Evolutionary conservation across 2,329 filamentous ascomycete species (phyloP).

Genomic region (Cladosporium sp.): DNA sequence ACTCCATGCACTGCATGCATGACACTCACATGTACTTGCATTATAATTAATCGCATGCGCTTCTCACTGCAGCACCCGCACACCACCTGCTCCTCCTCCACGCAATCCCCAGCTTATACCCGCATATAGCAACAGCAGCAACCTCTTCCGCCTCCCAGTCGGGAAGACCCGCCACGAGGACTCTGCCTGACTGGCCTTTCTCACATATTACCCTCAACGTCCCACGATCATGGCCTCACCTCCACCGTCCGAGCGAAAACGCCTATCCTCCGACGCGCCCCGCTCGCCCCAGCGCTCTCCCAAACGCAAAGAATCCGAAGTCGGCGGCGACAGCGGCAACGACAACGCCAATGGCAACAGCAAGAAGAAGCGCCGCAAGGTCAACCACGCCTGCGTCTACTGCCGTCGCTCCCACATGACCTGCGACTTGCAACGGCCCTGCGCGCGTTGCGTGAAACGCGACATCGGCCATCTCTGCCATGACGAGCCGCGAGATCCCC

Average conservation of each 20-base stretch:
- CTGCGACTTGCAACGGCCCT: conserved; percentile 72
- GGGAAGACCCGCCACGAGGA: too few species aligned
- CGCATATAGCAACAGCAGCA: neutral
- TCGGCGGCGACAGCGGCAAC: conserved; percentile 9
- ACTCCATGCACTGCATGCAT: too few species aligned
- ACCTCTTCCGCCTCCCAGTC: neutral
- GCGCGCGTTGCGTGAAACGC: conserved; percentile 95
- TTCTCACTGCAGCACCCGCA: too few species aligned
- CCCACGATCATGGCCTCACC: neutral
- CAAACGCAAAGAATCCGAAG: conserved; percentile 22
- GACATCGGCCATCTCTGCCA: conserved; percentile 98
- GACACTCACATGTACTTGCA: too few species aligned
- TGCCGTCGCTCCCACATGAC: conserved; percentile 53
- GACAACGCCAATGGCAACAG: conserved; percentile 22
- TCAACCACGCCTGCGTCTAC: conserved; percentile 54
- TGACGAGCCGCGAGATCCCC: conserved; percentile 87
- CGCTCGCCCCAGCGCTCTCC: conserved; percentile 13
- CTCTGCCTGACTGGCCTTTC: neutral
- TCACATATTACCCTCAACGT: neutral
- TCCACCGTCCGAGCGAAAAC: neutral
- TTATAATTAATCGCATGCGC: too few species aligned
- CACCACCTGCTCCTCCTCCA: too few species aligned
- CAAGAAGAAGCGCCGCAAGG: conserved; percentile 50
- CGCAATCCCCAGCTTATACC: too few species aligned
- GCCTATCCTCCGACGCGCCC: neutral